A percentile compares a stretch with the other conserved stretches of the same genome.
These are phyloP conservation scores for Phialophora tarda DNA, from an alignment of 2,329 filamentous ascomycete species.

Conservation along the genomic window DNA sequence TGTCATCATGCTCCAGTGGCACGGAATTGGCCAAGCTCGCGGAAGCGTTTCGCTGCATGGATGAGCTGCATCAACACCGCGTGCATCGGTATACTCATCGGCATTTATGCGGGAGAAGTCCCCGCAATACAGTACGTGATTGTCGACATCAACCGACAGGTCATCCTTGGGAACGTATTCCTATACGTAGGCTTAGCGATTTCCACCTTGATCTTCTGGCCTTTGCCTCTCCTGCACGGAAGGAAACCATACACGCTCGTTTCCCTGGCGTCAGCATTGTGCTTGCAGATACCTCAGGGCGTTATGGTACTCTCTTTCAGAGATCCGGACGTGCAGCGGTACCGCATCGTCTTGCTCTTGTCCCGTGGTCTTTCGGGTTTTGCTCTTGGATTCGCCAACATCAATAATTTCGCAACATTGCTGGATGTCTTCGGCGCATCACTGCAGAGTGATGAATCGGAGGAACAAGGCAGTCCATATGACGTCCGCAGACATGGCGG, in stretches of 20 bases:
- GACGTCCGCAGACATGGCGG: constrained; percentile 77
- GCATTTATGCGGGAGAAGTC: constrained; percentile 78
- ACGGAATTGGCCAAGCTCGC: constrained; percentile 70
- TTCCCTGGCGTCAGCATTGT: constrained; percentile 71
- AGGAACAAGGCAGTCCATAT: constrained; percentile 69
- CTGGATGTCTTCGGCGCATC: constrained; percentile 79
- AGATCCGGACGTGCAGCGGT: constrained; percentile 62
- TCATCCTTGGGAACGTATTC: constrained; percentile 74
- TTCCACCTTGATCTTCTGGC: constrained; percentile 74
- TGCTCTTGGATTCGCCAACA: constrained; percentile 74
- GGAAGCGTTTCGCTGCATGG: constrained; percentile 71
- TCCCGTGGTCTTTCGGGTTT: constrained; percentile 70
- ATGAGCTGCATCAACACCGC: constrained; percentile 76
- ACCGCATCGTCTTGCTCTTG: constrained; percentile 66
- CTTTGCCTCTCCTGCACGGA: constrained; percentile 71
- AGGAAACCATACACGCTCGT: constrained; percentile 77
- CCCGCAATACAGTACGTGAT: constrained; percentile 80
- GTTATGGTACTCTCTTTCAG: constrained; percentile 65
- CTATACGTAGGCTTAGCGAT: constrained; percentile 74
- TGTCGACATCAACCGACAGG: constrained; percentile 69
- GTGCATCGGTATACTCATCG: constrained; percentile 71
- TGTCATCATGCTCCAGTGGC: constrained; percentile 68
- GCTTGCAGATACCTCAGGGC: constrained; percentile 76
- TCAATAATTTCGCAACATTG: constrained; percentile 75
- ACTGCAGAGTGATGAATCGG: constrained; percentile 72